phyloP scores from a whole-genome alignment of 805 yeast species.

The Kodamaea sagamina region DNA sequence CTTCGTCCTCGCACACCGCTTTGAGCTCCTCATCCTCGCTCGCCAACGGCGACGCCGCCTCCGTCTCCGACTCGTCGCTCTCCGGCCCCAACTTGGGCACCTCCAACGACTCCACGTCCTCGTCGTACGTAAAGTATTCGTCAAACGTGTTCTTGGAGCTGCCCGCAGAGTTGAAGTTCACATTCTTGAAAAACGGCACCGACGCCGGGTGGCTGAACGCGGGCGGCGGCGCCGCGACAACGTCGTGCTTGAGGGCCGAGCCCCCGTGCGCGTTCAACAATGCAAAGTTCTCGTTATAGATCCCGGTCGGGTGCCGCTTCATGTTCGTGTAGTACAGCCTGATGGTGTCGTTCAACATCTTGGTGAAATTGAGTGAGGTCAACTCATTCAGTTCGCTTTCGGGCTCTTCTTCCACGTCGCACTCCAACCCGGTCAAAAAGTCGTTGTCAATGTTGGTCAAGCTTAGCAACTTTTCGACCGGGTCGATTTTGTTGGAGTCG shows the following conservation, averaged over 20 bases:
- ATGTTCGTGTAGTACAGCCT: slow-evolving; percentile 32
- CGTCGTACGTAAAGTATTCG: slow-evolving; percentile 39
- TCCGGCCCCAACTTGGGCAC: slow-evolving; percentile 8
- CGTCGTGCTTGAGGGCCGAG: slow-evolving; percentile 5
- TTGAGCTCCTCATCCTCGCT: no score
- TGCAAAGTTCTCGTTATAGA: slow-evolving; percentile 36
- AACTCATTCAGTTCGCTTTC: slow-evolving; percentile 12
- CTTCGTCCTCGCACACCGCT: slow-evolving; percentile 11
- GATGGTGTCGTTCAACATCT: slow-evolving; percentile 41
- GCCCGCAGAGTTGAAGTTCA: slow-evolving; percentile 31
- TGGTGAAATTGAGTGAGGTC: slow-evolving; percentile 34
- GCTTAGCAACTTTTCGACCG: slow-evolving; percentile 43
- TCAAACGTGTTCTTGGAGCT: slow-evolving; percentile 24
- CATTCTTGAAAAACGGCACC: slow-evolving; percentile 41
- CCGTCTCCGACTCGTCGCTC: slow-evolving; percentile 15
- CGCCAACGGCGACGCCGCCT: slow-evolving; percentile 10
- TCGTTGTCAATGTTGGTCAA: slow-evolving; percentile 35
- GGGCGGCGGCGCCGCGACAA: slow-evolving; percentile 13
- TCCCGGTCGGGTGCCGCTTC: slow-evolving; percentile 32
- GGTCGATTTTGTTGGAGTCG: slow-evolving; percentile 35
- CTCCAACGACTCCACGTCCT: slow-evolving; percentile 10
- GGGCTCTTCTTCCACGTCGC: slow-evolving; percentile 13
- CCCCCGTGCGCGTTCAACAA: slow-evolving; percentile 25
- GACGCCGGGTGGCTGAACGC: slow-evolving; percentile 9
- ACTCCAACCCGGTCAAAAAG: slow-evolving; percentile 31